These are phyloP conservation scores for Kluyveromyces lactis DNA, from an alignment of 805 yeast genomes.

Conservation along the genomic window DNA sequence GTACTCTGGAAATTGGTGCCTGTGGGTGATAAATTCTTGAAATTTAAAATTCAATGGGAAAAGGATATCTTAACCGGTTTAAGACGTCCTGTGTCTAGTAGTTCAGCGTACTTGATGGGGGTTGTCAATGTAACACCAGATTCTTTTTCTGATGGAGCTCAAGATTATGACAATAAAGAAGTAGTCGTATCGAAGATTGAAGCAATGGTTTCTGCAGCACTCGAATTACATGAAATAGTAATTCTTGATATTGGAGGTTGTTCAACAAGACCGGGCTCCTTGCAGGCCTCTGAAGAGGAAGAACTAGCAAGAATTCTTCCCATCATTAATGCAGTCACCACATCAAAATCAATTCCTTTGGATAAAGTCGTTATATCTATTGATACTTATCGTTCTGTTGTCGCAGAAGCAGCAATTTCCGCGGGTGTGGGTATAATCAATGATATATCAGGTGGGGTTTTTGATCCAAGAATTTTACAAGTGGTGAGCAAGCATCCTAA, in stretches of 20 bases:
- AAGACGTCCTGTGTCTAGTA: conserved; percentile 21
- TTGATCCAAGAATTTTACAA: conserved; percentile 57
- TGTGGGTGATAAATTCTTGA: conserved; percentile 22
- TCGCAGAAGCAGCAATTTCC: conserved; percentile 58
- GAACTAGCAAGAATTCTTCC: conserved; percentile 70
- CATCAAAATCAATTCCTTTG: conserved; percentile 29
- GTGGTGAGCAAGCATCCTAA: conserved; percentile 57
- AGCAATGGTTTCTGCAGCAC: conserved; percentile 47
- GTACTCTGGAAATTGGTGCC: conserved; percentile 47
- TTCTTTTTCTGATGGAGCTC: conserved; percentile 89
- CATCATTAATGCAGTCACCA: conserved; percentile 52
- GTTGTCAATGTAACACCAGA: conserved; percentile 88
- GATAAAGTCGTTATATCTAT: conserved; percentile 53
- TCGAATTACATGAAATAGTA: conserved; percentile 30
- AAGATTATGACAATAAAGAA: conserved; percentile 22
- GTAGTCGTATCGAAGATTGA: conserved; percentile 39
- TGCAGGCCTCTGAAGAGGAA: conserved; percentile 49
- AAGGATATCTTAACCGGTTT: conserved; percentile 40
- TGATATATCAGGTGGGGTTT: conserved; percentile 77
- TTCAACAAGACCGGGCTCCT: conserved; percentile 82
- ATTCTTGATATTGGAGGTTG: conserved; percentile 92
- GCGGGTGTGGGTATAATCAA: conserved; percentile 89
- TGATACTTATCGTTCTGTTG: conserved; percentile 78
- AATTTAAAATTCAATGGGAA: conserved; percentile 24
- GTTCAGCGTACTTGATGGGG: conserved; percentile 68